Percentiles rank a stretch among this genome's conserved stretches.
Conservation (phyloP, 1,139 yeast species). For the Nematodospora anomalae region DNA sequence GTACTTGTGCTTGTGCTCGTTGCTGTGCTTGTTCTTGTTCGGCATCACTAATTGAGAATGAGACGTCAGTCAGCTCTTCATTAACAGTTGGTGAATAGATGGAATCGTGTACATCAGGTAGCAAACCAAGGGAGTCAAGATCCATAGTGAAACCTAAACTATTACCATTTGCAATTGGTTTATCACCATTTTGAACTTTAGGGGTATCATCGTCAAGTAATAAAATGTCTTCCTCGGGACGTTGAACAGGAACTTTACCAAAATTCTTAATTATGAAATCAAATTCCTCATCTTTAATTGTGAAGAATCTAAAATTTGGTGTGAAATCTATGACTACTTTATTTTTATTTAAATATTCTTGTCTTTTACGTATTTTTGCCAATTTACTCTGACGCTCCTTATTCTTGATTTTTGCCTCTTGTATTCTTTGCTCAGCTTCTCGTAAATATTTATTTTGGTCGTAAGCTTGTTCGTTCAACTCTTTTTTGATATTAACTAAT, state of each 20-base stretch:
- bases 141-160: conserved; percentile 4
- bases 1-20: background rate
- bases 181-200: background rate
- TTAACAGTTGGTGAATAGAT: background rate
- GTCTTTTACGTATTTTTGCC: conserved; percentile 5
- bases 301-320: conserved; percentile 20
- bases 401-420: conserved; percentile 4
- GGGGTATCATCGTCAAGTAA: background rate
- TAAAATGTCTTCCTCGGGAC: background rate
- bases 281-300: conserved; percentile 16
- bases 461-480: conserved; percentile 31
- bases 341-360: conserved; percentile 12
- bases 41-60: background rate
- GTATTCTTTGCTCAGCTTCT: conserved; percentile 5
- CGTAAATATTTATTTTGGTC: conserved; percentile 19
- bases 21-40: background rate
- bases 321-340: conserved; percentile 17
- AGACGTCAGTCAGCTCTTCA: background rate
- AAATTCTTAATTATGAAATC: conserved; percentile 17
- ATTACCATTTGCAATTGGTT: conserved; percentile 1
- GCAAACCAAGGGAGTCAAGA: background rate
- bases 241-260: conserved; percentile 19
- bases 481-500: conserved; percentile 26
- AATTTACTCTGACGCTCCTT: conserved; percentile 3
- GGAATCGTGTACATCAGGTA: background rate